These are phyloP conservation scores for Phytophthora lateralis DNA, from an alignment of 352 stramenopile species.

Conservation along the genomic window DNA sequence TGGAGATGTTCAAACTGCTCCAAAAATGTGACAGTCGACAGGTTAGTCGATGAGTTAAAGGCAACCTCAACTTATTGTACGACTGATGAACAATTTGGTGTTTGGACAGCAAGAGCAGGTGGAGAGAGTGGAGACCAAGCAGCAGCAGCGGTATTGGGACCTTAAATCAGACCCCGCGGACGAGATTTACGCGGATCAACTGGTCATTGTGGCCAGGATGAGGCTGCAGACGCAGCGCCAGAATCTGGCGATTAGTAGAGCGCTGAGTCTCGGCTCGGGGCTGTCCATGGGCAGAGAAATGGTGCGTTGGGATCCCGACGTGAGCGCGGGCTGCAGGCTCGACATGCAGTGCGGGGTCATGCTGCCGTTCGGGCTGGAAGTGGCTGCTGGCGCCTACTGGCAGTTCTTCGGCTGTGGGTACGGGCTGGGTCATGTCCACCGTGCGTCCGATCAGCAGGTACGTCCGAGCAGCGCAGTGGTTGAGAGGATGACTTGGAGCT, in stretches of 20 bases:
- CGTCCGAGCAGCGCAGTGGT: neutral
- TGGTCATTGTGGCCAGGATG: slow-evolving; percentile 12
- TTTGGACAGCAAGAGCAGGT: slow-evolving; percentile 18
- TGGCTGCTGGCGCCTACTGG: slow-evolving; percentile 26
- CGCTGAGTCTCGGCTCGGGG: slow-evolving; percentile 3
- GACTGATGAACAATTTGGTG: slow-evolving; percentile 16
- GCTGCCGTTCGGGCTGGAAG: slow-evolving; percentile 24
- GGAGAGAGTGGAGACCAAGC: neutral
- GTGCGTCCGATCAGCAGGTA: slow-evolving; percentile 12
- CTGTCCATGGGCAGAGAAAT: slow-evolving; percentile 19
- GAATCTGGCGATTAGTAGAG: neutral
- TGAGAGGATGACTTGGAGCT: neutral
- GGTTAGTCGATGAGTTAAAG: slow-evolving; percentile 2
- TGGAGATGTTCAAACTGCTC: slow-evolving; percentile 24
- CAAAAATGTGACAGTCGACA: slow-evolving; percentile 15
- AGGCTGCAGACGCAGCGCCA: slow-evolving; percentile 4
- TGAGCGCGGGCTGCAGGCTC: slow-evolving; percentile 11
- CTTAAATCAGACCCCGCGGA: neutral
- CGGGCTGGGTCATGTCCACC: neutral
- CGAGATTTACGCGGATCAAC: slow-evolving; percentile 23
- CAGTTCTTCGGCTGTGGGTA: slow-evolving; percentile 19
- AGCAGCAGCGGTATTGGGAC: slow-evolving; percentile 8
- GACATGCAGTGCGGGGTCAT: slow-evolving; percentile 3
- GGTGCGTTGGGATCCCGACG: slow-evolving; percentile 10
- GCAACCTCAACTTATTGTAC: slow-evolving; percentile 24